Evolutionary conservation across 257 asterid genomes (phyloP), one percentile per base, ranked within the genome.

Genomic region (Lycium barbarum): DNA sequence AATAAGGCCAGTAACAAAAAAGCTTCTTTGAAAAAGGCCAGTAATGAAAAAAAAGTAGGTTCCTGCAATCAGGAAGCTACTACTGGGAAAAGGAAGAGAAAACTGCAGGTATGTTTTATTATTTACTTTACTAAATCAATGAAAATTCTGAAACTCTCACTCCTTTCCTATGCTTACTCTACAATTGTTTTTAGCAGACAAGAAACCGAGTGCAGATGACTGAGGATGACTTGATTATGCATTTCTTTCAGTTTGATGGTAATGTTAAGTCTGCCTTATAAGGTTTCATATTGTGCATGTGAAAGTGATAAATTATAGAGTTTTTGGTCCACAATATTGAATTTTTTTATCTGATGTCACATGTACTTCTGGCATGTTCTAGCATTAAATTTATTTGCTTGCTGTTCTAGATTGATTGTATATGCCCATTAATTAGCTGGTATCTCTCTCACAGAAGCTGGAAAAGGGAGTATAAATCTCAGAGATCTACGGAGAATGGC

Each of bases 211-310:
- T 92, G 90, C 97, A 93, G 86, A 95, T 96, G 97, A 88, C 93
- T 26, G 95, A 93, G 84, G 99, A 96, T 89, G 98, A 96, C 87
- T 84, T 95, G 91, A 90, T 96, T 82, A 78, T 95, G 63, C 93
- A 93, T 93, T 96, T 93, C 89, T 93, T 95, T 88, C 97, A 93
- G 88, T 91, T 95, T 22, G 99, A 96, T 91, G 99, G 99, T 96
- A 93, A 90, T 89, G 67, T 65, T 65, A 73, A 78, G 45, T 84
- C 85, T 38, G 51, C 84, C 72, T 84, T 62, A 0, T 62, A n/a
- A 54, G 74, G 12, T 76, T 87, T 79, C 18, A 35, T 55, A 70
- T 72, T 78, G 79, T 59, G 68, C 43, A 51, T 35, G 38, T 49
- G 79, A 10, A 51, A 51, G 43, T 54, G 79, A 83, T 66, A 35